These are phyloP conservation scores for Diaporthe eres DNA, from an alignment of 2,329 filamentous ascomycete species.

Conservation along the genomic window DNA sequence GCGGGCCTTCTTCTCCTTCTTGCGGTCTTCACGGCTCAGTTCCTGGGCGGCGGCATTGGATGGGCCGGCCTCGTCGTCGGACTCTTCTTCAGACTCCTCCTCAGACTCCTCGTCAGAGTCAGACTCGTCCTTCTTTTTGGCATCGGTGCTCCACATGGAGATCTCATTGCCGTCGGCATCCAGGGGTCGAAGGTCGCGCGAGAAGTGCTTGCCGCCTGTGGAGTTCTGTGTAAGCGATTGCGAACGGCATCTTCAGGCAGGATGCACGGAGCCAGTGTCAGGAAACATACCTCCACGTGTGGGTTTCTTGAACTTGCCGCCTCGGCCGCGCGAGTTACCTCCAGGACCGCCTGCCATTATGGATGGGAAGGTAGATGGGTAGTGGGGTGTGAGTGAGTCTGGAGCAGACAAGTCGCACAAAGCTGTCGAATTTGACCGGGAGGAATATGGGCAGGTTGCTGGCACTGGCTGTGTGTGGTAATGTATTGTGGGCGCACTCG, in stretches of 20 bases:
- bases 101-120: conserved; percentile 64
- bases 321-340: conserved; percentile 78
- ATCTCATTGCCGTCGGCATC: conserved; percentile 91
- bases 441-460: neutral
- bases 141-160: conserved; percentile 85
- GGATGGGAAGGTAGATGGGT: conserved; percentile 35
- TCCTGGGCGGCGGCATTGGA: conserved; percentile 56
- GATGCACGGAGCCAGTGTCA: neutral
- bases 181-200: conserved; percentile 87
- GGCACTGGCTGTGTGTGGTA: neutral
- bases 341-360: conserved; percentile 65
- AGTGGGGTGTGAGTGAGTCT: conserved; percentile 33
- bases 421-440: neutral
- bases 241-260: neutral
- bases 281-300: conserved; percentile 83
- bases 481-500: neutral
- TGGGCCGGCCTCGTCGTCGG: conserved; percentile 55
- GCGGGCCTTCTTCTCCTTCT: conserved; percentile 87
- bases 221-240: conserved; percentile 42
- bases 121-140: conserved; percentile 61
- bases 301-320: conserved; percentile 95
- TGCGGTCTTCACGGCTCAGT: conserved; percentile 88
- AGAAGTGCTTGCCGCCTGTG: conserved; percentile 94
- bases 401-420: conserved; percentile 17
- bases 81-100: conserved; percentile 64